These are phyloP conservation scores for Suillus tomentosus DNA, from an alignment of 768 basidiomycete genomes.

Conservation along the genomic window DNA sequence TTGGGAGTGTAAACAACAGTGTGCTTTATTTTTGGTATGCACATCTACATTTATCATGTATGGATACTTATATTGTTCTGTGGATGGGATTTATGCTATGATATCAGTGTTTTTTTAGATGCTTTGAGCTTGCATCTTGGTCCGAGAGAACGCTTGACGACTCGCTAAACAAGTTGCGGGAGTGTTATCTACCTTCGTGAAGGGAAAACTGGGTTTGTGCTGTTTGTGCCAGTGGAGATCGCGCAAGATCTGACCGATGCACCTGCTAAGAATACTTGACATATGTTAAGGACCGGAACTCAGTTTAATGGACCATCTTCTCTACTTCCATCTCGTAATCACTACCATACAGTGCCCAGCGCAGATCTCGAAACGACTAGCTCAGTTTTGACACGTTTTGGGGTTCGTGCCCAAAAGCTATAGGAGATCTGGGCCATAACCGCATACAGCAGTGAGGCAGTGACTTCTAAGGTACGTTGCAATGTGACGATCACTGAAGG, in stretches of 20 bases:
- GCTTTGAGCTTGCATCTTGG: not conserved
- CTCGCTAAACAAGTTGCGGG: not conserved
- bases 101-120: not conserved
- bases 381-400: not conserved
- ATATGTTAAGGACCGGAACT: not conserved
- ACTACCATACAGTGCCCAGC: not conserved
- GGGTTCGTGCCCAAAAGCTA: not conserved
- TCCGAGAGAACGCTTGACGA: not conserved
- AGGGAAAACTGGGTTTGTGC: not conserved
- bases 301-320: not conserved
- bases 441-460: not conserved
- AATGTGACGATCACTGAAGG: not conserved
- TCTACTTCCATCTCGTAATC: not conserved
- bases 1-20: not conserved
- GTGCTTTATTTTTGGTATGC: slow-evolving; percentile 2
- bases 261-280: not conserved
- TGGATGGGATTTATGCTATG: not conserved
- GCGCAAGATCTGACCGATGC: not conserved
- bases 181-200: not conserved
- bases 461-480: slow-evolving; percentile 1
- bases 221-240: not conserved
- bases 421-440: not conserved
- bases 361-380: not conserved
- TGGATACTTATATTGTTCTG: not conserved
- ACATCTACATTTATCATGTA: slow-evolving; percentile 1